Conservation (phyloP, 2,329 filamentous ascomycete species). For the Xylaria polymorpha region DNA sequence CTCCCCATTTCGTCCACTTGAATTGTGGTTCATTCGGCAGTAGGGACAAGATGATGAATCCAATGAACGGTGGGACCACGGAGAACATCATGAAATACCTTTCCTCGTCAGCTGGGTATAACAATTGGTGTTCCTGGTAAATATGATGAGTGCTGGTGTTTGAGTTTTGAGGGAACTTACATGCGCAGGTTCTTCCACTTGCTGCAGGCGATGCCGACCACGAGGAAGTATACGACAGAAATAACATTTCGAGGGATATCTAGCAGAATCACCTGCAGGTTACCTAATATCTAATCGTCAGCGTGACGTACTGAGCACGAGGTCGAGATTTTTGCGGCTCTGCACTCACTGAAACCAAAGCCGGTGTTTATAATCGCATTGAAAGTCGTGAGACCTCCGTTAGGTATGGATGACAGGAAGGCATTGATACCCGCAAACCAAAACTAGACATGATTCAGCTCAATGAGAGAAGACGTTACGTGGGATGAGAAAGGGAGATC, state of each 20-base stretch:
- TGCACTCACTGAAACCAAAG: slow-evolving; percentile 52
- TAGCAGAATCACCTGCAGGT: slow-evolving; percentile 53
- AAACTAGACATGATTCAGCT: slow-evolving; percentile 43
- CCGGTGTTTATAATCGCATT: slow-evolving; percentile 51
- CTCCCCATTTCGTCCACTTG: slow-evolving; percentile 55
- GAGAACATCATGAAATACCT: slow-evolving; percentile 55
- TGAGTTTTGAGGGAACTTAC: slow-evolving; percentile 38
- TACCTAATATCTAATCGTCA: slow-evolving; percentile 42
- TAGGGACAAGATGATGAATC: slow-evolving; percentile 53
- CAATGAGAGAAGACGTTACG: not conserved
- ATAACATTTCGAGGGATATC: slow-evolving; percentile 51
- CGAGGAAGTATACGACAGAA: slow-evolving; percentile 52
- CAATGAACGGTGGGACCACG: slow-evolving; percentile 51
- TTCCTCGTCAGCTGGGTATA: not conserved
- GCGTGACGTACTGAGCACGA: not conserved
- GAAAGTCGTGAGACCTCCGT: slow-evolving; percentile 53
- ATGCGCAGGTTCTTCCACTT: slow-evolving; percentile 51
- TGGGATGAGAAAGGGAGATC: not conserved
- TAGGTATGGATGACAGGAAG: slow-evolving; percentile 53
- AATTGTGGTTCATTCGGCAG: slow-evolving; percentile 51
- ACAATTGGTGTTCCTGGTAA: no score
- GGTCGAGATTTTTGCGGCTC: not conserved
- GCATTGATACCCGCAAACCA: slow-evolving; percentile 54
- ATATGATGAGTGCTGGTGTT: not conserved
- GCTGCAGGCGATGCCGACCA: slow-evolving; percentile 51